These are phyloP conservation scores for Penicillium coprophilum DNA, from an alignment of 495 filamentous ascomycete species.

Conservation along the genomic window DNA sequence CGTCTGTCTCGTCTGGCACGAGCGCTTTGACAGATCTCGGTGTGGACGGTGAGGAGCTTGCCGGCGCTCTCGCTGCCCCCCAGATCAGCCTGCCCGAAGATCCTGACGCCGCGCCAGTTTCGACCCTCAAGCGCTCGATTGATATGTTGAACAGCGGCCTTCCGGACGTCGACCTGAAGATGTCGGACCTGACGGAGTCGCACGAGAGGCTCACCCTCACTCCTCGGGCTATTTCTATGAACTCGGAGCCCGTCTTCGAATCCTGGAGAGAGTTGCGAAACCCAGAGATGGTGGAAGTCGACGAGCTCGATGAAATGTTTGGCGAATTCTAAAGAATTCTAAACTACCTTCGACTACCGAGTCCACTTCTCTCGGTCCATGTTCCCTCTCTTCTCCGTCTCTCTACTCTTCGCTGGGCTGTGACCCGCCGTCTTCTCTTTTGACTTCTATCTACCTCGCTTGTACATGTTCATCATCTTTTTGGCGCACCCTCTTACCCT, in stretches of 20 bases:
- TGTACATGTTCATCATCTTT: conserved; percentile 35
- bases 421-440: conserved; percentile 20
- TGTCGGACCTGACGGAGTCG: conserved; percentile 46
- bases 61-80: conserved; percentile 26
- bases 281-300: conserved; percentile 85
- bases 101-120: conserved; percentile 32
- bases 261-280: conserved; percentile 67
- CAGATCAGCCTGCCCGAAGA: conserved; percentile 41
- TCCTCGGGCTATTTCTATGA: conserved; percentile 45
- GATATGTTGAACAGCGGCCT: conserved; percentile 47
- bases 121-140: conserved; percentile 44
- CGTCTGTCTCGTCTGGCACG: conserved; percentile 52
- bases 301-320: conserved; percentile 90
- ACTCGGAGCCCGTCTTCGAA: conserved; percentile 37
- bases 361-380: neutral
- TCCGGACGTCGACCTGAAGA: conserved; percentile 47
- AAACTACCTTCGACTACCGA: conserved; percentile 15
- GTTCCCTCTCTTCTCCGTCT: conserved; percentile 4
- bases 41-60: conserved; percentile 27
- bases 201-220: conserved; percentile 42
- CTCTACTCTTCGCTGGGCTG: conserved; percentile 21
- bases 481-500: conserved; percentile 19
- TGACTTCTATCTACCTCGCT: conserved; percentile 16
- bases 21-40: conserved; percentile 37
- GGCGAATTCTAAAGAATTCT: conserved; percentile 51